phyloP scores from a whole-genome alignment of 2,329 filamentous ascomycete species.

The Fusarium equiseti region DNA sequence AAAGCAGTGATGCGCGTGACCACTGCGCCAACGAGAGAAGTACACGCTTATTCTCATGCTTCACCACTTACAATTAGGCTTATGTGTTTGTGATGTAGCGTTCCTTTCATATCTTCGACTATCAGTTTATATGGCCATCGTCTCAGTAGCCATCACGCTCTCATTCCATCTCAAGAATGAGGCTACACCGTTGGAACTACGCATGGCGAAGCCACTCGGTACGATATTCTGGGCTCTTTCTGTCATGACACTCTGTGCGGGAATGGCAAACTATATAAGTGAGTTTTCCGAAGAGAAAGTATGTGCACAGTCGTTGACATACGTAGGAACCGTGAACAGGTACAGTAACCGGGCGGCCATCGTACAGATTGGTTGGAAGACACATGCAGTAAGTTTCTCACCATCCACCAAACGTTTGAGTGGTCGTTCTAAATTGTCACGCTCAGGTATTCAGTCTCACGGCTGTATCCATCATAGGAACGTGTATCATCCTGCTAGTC shows the following conservation, averaged over 20 bases:
- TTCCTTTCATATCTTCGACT: slow-evolving; percentile 94
- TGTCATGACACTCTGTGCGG: slow-evolving; percentile 79
- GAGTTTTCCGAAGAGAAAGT: slow-evolving; percentile 49
- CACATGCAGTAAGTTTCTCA: slow-evolving; percentile 74
- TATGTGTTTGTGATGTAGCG: slow-evolving; percentile 53
- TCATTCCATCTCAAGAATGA: slow-evolving; percentile 89
- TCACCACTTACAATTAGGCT: background rate
- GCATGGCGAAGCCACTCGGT: slow-evolving; percentile 85
- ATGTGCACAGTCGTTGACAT: background rate
- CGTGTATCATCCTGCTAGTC: slow-evolving; percentile 73
- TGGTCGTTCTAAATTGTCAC: slow-evolving; percentile 1
- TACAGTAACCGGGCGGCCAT: slow-evolving; percentile 84
- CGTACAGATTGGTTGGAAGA: slow-evolving; percentile 94
- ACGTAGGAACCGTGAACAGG: slow-evolving; percentile 75
- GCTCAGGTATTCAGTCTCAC: slow-evolving; percentile 71
- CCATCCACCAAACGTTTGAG: background rate
- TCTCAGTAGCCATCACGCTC: slow-evolving; percentile 89
- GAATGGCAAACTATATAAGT: slow-evolving; percentile 88
- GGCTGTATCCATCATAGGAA: slow-evolving; percentile 72
- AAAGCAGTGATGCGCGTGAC: slow-evolving; percentile 79
- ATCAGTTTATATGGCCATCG: slow-evolving; percentile 89
- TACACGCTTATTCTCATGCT: slow-evolving; percentile 43
- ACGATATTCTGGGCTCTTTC: slow-evolving; percentile 89
- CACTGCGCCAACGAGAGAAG: slow-evolving; percentile 84
- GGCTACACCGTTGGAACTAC: slow-evolving; percentile 77